Evolutionary conservation across 1,139 yeast genomes (phyloP), one percentile per base, ranked within the genome.

Genomic region (Lodderomyces jiufengensis): DNA sequence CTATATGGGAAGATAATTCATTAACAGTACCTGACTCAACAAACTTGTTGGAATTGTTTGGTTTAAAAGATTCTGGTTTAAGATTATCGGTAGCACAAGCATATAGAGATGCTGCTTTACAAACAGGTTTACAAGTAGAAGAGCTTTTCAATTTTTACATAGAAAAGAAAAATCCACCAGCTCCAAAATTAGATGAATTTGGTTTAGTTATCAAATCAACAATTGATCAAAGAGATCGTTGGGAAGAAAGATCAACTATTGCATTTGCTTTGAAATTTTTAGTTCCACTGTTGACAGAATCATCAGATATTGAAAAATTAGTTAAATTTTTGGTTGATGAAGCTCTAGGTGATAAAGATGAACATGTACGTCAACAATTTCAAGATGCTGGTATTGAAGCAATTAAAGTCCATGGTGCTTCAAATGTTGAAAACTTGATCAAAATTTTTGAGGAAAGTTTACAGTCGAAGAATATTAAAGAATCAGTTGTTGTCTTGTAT

Each of bases 331-430:
- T 85, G 42, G 76, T 83, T 15, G 75, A 73, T 22, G 73, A 76
- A 33, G 83, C 88, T 0, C 61, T 88, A 35, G 88, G 86, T 25
- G 97, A 90, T 52, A 70, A 73, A 42, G 84, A 84, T 43, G 67
- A 75, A 3, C 62, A 76, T 37, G 96, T 87, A 3, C 78, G 92
- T 40, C 84, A 80, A 45, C 94, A 84, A 53, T 72, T 90, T 55
- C 88, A 87, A 52, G 92, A 83, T 40, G 94, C 96, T n/a, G 98
- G 96, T 38, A 71, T 83, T 39, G 78, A 73, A 29, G 70, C 86
- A 27, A 78, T 92, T 37, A 70, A 78, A 32, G 50, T 55, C 2
- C 84, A 82, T 46, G 96, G 95, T 13, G 66, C 76, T 14, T 55
- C 60, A 4, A 68, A 71, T 40, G 82, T 88, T 21, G 95, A 87